Base-by-base conservation (phyloP, 148 eudicot species). In the Arbutus unedo region DNA sequence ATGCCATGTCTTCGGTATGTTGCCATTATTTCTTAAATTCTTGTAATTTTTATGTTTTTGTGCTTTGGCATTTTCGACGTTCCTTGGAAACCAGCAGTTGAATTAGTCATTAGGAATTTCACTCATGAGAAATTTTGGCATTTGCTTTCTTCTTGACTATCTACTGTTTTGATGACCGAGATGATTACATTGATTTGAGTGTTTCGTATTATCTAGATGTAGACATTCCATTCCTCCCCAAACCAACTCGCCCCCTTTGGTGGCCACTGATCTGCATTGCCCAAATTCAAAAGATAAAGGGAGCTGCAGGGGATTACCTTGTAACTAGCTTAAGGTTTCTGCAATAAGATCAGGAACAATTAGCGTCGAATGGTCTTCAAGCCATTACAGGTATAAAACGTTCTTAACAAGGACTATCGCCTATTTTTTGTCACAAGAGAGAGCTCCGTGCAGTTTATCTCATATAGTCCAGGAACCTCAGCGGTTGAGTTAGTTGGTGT, bases 1-100 rank as follows among this genome's bases (percentile, higher is more conserved):
- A 97, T 89, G 99, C 99, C 85, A 90, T 94, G 97, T 85, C 90
- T 83, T 93, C 92, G 82, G 99, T 96, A 88, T 77, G 84, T 74
- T 77, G 67, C 74, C 73, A 81, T 55, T 74, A 25, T 25, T 74
- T 79, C 43, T 72, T 47, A 70, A 5, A 2, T 51, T 14, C 4
- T 72, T 7, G 55, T 74, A 41, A 60, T 3, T 47, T n/a, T 43
- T 51, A 59, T 2, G 5, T 76, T 76, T 13, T 23, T 10, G 50
- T 47, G 45, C 13, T 7, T 55, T 71, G 21, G 70, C 57, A 6
- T 56, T 54, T 68, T 45, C 6, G 19, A 9, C 78, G 43, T 49
- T 4, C 76, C 44, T 23, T 78, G 44, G 73, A 31, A 83, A 43
- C 38, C n/a, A 60, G 14, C 25, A 16, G 55, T 77, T 67, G 8